A percentile compares a stretch with the other conserved stretches of the same genome.
Evolutionary conservation across 192 early-diverging fungal species (phyloP).

Genomic region (Bifiguratus adelaidae): DNA sequence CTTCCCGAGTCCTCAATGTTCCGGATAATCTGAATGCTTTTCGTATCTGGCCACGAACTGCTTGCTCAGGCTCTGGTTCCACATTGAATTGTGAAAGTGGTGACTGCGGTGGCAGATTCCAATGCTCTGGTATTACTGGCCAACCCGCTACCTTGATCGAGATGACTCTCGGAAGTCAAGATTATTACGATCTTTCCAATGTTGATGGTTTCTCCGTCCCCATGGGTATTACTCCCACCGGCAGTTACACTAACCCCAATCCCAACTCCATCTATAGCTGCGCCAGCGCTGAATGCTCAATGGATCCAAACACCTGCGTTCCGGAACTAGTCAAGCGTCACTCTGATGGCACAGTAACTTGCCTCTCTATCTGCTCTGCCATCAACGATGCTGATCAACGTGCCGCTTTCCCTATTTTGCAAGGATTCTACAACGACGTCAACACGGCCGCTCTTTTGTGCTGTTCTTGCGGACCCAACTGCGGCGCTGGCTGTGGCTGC

Average conservation of each 20-base stretch:
- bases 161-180: neutral
- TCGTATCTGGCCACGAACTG: neutral
- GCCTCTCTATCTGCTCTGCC: neutral
- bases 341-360: neutral
- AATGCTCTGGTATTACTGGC: neutral
- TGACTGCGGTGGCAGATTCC: neutral
- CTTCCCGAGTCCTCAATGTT: neutral
- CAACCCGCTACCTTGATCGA: neutral
- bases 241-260: neutral
- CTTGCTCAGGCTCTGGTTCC: neutral
- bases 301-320: neutral
- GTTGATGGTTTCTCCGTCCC: conserved; percentile 20
- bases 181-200: conserved; percentile 18
- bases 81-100: neutral
- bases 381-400: neutral
- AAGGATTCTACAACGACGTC: neutral
- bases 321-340: neutral
- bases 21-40: neutral
- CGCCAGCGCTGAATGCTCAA: neutral
- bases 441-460: neutral
- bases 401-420: neutral
- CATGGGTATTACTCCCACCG: conserved; percentile 6
- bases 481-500: conserved; percentile 1
- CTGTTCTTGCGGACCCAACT: conserved; percentile 3
- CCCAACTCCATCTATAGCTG: neutral